Base-by-base conservation (phyloP, 2,329 filamentous ascomycete species). In the Nigrograna mackinnonii region DNA sequence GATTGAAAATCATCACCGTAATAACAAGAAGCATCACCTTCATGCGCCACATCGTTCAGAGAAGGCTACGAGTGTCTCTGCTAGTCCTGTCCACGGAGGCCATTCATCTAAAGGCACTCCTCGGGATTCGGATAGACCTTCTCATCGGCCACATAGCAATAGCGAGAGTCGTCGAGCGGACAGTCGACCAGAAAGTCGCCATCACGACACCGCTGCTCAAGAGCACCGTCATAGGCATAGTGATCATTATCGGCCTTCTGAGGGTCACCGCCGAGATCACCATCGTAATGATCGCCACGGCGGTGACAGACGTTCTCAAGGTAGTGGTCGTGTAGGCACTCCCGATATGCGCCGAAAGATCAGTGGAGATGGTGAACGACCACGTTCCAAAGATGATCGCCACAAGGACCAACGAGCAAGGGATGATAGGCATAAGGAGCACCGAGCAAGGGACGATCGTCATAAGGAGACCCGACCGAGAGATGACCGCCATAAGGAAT, bases 1-100 rank as follows among this genome's bases (percentile, higher is more conserved):
- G 1, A 84, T 95, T 20, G 91, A 96, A 58, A 96, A 96, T 52
- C 91, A 96, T 58, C 91, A 95, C 67, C 89, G 91, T 41, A 96
- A 92, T 72, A 95, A 91, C 73, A 95, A 95, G 74, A 92, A 95
- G 61, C 70, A 82, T 36, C 65, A 67, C 28, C 42, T 66, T 12
- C 73, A 50, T 83, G 83, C 55, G 80, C 84, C 50, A 6, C 83
- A 85, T 24, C 80, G 72, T 17, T 48, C 75, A 30, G 79, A 83
- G 28, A 76, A 79, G 46, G 73, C 75, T 19, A 76, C 76, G 5
- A 84, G 85, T 39, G 77, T 82, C 26, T 86, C 85, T 16, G 85
- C 83, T n/a, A 91, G 87, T 14, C 87, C 88, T 6, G 85, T 78
- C 17, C 85, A 87, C 3, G 52, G 62, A 22, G 62, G 60, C 34